These are phyloP conservation scores for Candida khao-thaluensis DNA, from an alignment of 805 yeast species.

Conservation along the genomic window DNA sequence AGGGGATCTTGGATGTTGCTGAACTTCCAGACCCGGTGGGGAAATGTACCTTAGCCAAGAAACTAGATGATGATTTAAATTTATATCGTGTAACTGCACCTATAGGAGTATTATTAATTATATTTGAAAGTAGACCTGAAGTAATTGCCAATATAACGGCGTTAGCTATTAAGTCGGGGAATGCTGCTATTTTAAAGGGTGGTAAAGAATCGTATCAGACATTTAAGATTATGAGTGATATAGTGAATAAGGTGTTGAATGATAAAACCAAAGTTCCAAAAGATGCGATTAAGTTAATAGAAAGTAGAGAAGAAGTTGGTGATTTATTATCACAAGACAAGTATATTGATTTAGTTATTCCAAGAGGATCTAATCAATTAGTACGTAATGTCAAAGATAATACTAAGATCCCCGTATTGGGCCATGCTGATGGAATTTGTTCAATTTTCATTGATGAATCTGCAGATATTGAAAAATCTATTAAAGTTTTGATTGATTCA, in stretches of 20 bases:
- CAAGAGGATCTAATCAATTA: slow-evolving; percentile 94
- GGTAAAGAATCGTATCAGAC: slow-evolving; percentile 92
- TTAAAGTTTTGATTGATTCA: slow-evolving; percentile 73
- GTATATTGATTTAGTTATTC: slow-evolving; percentile 92
- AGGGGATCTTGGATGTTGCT: slow-evolving; percentile 92
- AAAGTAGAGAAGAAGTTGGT: slow-evolving; percentile 86
- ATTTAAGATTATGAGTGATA: slow-evolving; percentile 74
- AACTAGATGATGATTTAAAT: slow-evolving; percentile 86
- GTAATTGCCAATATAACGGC: slow-evolving; percentile 98
- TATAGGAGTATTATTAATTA: slow-evolving; percentile 88
- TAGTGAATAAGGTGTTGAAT: slow-evolving; percentile 59
- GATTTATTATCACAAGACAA: slow-evolving; percentile 81
- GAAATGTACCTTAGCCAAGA: slow-evolving; percentile 75
- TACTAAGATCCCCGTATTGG: slow-evolving; percentile 94
- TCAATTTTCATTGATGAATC: slow-evolving; percentile 77
- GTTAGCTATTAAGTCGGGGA: slow-evolving; percentile 92
- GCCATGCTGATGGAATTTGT: slow-evolving; percentile 98
- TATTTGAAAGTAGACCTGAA: slow-evolving; percentile 96
- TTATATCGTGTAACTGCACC: slow-evolving; percentile 87
- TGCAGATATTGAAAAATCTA: slow-evolving; percentile 78
- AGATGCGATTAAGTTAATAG: slow-evolving; percentile 80
- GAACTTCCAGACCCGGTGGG: slow-evolving; percentile 89
- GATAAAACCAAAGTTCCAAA: slow-evolving; percentile 70
- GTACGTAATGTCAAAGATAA: slow-evolving; percentile 81
- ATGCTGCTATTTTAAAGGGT: slow-evolving; percentile 95